Evolutionary conservation across 352 stramenopile species (phyloP).

Genomic region (Phytopythium litorale): DNA sequence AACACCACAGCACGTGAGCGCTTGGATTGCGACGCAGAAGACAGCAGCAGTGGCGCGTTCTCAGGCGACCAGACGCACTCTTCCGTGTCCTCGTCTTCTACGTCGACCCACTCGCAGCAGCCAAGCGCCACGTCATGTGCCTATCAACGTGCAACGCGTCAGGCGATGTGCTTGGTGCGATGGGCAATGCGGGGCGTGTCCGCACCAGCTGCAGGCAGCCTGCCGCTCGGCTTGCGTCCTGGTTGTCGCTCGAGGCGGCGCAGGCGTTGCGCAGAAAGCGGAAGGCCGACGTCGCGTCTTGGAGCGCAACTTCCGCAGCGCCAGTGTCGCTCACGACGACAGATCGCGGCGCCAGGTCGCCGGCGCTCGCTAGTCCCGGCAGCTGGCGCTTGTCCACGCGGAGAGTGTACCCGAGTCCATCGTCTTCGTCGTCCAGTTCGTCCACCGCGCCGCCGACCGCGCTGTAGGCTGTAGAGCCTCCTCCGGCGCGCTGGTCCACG

Average conservation of each 20-base stretch:
- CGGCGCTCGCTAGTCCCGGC: slow-evolving; percentile 17
- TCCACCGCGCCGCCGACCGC: slow-evolving; percentile 1
- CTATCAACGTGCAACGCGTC: slow-evolving; percentile 10
- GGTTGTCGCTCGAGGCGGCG: slow-evolving; percentile 38
- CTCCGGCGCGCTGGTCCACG: not conserved
- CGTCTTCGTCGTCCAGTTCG: slow-evolving; percentile 42
- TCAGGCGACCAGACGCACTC: slow-evolving; percentile 14
- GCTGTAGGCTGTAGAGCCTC: not conserved
- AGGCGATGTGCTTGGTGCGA: no score
- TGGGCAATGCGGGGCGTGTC: no score
- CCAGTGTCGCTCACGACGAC: slow-evolving; percentile 22
- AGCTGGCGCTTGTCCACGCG: slow-evolving; percentile 30
- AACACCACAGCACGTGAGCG: no score
- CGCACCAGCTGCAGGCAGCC: slow-evolving; percentile 19
- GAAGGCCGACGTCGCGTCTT: slow-evolving; percentile 38
- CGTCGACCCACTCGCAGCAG: slow-evolving; percentile 54
- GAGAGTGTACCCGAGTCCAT: slow-evolving; percentile 74
- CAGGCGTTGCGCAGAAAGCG: slow-evolving; percentile 77
- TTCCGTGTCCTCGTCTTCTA: slow-evolving; percentile 48
- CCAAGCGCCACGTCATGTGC: slow-evolving; percentile 33
- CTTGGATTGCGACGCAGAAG: no score
- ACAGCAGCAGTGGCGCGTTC: no score
- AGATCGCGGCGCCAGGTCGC: slow-evolving; percentile 23
- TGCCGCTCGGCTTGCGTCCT: slow-evolving; percentile 33
- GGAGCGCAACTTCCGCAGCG: slow-evolving; percentile 8